phyloP scores from a whole-genome alignment of 2,329 filamentous ascomycete species.

The Colletotrichum agaves region DNA sequence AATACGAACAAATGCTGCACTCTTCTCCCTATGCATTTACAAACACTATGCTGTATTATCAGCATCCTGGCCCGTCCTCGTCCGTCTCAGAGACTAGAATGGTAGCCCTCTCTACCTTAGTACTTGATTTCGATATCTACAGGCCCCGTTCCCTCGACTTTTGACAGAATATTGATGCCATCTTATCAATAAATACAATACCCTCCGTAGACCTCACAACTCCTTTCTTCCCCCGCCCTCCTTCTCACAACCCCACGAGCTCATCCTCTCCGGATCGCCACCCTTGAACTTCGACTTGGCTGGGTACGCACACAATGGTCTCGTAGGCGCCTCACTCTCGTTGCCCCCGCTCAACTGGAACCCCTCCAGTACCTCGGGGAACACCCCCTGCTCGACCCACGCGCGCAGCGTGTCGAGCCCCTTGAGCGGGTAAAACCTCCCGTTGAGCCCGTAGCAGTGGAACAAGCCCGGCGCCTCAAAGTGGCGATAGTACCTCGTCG shows the following conservation, averaged over 20 bases:
- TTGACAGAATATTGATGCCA: not conserved
- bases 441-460: conserved; percentile 52
- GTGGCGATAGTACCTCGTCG: conserved; percentile 58
- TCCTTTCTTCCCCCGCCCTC: not conserved
- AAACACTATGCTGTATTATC: no score
- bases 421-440: conserved; percentile 32
- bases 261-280: conserved; percentile 17
- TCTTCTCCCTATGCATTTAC: no score
- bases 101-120: no score
- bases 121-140: no score
- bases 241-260: conserved; percentile 29
- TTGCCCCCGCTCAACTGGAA: conserved; percentile 28
- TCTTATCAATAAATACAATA: not conserved
- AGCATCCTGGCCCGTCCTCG: no score
- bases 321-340: conserved; percentile 30
- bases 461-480: conserved; percentile 63
- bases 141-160: not conserved
- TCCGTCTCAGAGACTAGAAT: no score
- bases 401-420: conserved; percentile 29
- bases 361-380: conserved; percentile 21
- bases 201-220: not conserved
- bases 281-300: conserved; percentile 12
- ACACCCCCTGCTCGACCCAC: conserved; percentile 31
- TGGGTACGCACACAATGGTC: conserved; percentile 34
- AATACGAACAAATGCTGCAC: no score